Conservation (phyloP, 495 filamentous ascomycete genomes). For the Xylaria nigripes region DNA sequence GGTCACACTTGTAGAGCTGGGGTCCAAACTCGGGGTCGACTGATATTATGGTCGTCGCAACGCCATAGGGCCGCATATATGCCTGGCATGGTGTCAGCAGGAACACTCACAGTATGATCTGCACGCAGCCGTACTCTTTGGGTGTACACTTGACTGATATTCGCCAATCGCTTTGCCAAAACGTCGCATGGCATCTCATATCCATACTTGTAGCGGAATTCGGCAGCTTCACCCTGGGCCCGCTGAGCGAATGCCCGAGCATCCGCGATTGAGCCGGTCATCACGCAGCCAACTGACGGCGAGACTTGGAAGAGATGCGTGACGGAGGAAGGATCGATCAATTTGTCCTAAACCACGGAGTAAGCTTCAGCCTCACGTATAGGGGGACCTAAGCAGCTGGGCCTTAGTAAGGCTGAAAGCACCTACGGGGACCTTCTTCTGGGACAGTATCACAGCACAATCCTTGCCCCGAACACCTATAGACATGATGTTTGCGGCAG, state of each 20-base stretch:
- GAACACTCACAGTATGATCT: neutral
- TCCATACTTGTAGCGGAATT: conserved; percentile 96
- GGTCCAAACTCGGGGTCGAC: conserved; percentile 87
- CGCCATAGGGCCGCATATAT: conserved; percentile 95
- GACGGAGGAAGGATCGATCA: conserved; percentile 95
- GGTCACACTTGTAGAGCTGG: conserved; percentile 98
- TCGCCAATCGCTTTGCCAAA: conserved; percentile 89
- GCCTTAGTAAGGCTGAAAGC: conserved; percentile 5
- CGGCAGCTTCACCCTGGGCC: conserved; percentile 89
- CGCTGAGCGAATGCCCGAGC: conserved; percentile 85
- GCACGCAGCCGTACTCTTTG: conserved; percentile 63
- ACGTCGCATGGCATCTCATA: conserved; percentile 99
- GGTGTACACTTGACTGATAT: conserved; percentile 98
- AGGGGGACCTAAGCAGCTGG: conserved; percentile 10
- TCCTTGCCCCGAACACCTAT: conserved; percentile 92
- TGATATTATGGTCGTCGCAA: conserved; percentile 89
- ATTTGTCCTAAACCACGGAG: conserved; percentile 67
- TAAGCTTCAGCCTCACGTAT: conserved; percentile 25
- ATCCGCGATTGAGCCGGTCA: conserved; percentile 98
- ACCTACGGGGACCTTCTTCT: conserved; percentile 98
- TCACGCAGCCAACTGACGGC: conserved; percentile 92
- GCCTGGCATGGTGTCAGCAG: conserved; percentile 50
- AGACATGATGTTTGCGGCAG: conserved; percentile 96
- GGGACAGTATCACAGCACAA: conserved; percentile 92
- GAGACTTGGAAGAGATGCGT: conserved; percentile 96